Conservation (phyloP, 2,329 filamentous ascomycete genomes). For the Fusarium nelsonii region DNA sequence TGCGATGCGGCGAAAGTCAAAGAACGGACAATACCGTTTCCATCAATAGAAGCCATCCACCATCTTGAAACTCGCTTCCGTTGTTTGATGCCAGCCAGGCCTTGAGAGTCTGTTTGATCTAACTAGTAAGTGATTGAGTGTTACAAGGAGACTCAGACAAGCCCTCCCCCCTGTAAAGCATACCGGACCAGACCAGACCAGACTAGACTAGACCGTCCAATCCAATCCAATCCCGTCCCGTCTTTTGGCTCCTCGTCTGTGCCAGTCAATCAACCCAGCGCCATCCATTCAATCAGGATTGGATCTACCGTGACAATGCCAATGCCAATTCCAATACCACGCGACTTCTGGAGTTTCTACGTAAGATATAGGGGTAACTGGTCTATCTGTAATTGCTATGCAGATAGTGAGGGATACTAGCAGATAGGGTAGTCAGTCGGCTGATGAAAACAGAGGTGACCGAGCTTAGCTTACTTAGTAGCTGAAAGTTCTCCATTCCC, state of each 20-base stretch:
- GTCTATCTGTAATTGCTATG: slow-evolving; percentile 8
- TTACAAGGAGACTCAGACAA: slow-evolving; percentile 16
- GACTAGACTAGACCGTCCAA: neutral
- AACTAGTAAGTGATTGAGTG: neutral
- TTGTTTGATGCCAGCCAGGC: slow-evolving; percentile 1
- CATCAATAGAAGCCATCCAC: slow-evolving; percentile 15
- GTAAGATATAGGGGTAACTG: slow-evolving; percentile 20
- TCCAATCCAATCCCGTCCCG: slow-evolving; percentile 31
- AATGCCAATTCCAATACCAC: slow-evolving; percentile 26
- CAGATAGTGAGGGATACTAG: slow-evolving; percentile 8
- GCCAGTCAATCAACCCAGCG: slow-evolving; percentile 5
- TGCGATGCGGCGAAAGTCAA: neutral
- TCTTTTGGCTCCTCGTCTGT: slow-evolving; percentile 3
- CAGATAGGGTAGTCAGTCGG: neutral
- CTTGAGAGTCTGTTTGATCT: neutral
- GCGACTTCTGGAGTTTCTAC: slow-evolving; percentile 8
- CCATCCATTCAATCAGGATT: slow-evolving; percentile 16
- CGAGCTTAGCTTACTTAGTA: neutral
- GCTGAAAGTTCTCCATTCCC: slow-evolving; percentile 2
- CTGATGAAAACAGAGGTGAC: neutral
- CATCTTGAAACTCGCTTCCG: slow-evolving; percentile 1
- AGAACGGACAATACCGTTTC: slow-evolving; percentile 4
- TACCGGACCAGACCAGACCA: neutral
- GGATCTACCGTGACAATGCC: slow-evolving; percentile 28
- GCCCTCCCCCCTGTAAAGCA: slow-evolving; percentile 13